Percentiles rank a stretch among this genome's conserved stretches.
These are phyloP conservation scores for Allium cepa DNA, from an alignment of 106 monocot species.

Conservation along the genomic window DNA sequence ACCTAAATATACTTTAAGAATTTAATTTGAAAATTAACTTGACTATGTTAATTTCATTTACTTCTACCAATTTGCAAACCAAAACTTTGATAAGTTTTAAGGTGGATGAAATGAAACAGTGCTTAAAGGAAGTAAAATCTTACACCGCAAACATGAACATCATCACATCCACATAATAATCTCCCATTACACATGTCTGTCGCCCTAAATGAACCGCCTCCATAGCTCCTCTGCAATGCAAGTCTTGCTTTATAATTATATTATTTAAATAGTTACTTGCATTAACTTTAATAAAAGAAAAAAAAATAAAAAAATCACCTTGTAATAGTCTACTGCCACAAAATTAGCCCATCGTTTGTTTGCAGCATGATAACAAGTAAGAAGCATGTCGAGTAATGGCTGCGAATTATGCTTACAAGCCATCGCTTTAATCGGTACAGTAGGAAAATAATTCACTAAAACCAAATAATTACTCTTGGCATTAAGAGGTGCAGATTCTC, in stretches of 20 bases:
- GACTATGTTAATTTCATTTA: no score
- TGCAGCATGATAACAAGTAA: slow-evolving; percentile 42
- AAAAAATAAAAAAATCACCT: slow-evolving; percentile 29
- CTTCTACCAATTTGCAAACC: no score
- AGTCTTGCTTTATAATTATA: no score
- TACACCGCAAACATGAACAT: slow-evolving; percentile 47
- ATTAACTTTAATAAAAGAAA: neutral
- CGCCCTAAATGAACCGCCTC: slow-evolving; percentile 55
- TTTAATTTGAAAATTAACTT: no score
- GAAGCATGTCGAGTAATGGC: slow-evolving; percentile 43
- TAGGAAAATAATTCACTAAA: slow-evolving; percentile 59
- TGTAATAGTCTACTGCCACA: slow-evolving; percentile 75
- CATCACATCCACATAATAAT: slow-evolving; percentile 63
- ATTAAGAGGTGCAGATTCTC: slow-evolving; percentile 51
- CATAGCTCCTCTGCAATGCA: slow-evolving; percentile 49
- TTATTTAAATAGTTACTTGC: no score
- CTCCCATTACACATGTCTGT: slow-evolving; percentile 73
- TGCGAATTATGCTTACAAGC: slow-evolving; percentile 59
- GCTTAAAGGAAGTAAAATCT: neutral
- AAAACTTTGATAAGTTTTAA: no score
- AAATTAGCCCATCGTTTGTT: slow-evolving; percentile 75
- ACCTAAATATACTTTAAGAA: no score
- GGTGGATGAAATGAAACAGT: no score
- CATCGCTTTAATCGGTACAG: slow-evolving; percentile 26
- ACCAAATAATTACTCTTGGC: slow-evolving; percentile 53